Evolutionary conservation across 495 filamentous ascomycete genomes (phyloP), one percentile per base, ranked within the genome.

Genomic region (Barbatosphaeria neglecta): DNA sequence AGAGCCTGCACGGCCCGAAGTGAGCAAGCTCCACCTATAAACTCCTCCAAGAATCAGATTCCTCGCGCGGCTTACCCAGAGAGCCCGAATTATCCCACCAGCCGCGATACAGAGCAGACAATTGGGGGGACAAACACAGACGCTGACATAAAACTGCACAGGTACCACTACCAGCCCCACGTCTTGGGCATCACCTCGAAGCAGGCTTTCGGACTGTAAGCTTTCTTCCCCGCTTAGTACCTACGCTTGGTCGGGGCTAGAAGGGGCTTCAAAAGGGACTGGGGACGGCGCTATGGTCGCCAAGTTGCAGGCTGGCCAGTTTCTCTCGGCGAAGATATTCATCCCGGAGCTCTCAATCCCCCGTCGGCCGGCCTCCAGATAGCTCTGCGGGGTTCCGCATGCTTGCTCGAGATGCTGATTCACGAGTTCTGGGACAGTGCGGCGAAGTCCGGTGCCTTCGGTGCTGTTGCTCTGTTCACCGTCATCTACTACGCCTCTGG

Each of bases 401-500:
- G 31, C 2, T 11, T 4, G 11, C 9, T 35, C 31, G 3, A 35
- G 31, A n/a, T n/a, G 31, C 31, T 35, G 16, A 35, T n/a, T 2
- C 13, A 9, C 24, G 6, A 16, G 24, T 23, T 42, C 22, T 17
- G 2, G 3, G 5, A 51, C 38, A 80, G 76, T 28, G 72, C 64
- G 40, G 40, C 64, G 31, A 71, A 68, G 39, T 52, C 62, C 9
- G 70, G 56, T 41, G 59, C 60, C 11, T 78, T 80, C 57, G 76
- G 75, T 45, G 71, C 65, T 37, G 70, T 74, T 28, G 76, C 70
- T 41, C 69, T 76, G 46, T 67, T 80, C 55, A 66, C 69, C 54
- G 70, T 75, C 46, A 66, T 82, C 51, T 80, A 65, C 68, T 77
- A 69, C 60, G 73, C 77, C 57, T 76, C 75, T 20, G 77, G 75